Conservation (phyloP, 148 eudicot genomes). For the Camellia japonica region DNA sequence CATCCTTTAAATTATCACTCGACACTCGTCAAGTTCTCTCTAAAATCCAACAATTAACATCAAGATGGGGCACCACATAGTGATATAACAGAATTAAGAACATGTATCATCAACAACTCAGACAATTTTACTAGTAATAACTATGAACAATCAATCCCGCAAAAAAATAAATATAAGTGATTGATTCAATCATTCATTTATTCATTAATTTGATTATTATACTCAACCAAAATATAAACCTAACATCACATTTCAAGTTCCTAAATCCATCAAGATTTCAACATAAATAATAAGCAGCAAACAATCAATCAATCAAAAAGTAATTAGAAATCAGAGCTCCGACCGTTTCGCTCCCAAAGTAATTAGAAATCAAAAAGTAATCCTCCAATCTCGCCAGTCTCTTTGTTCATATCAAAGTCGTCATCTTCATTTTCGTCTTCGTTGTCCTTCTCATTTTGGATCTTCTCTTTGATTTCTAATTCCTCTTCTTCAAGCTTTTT, state of each 20-base stretch:
- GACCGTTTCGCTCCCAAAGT: slow-evolving; percentile 83
- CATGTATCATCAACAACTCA: no score
- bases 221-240: not conserved
- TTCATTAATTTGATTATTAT: no score
- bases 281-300: not conserved
- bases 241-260: not conserved
- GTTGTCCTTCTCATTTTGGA: slow-evolving; percentile 10
- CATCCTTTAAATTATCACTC: no score
- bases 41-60: no score
- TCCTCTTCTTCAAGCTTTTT: slow-evolving; percentile 15
- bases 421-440: slow-evolving; percentile 21
- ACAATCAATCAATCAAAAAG: slow-evolving; percentile 15
- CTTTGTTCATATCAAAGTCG: slow-evolving; percentile 47
- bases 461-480: slow-evolving; percentile 17
- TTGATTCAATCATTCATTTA: no score
- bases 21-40: no score
- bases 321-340: slow-evolving; percentile 67
- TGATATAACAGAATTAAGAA: no score
- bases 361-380: no score
- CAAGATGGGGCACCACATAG: no score
- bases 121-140: no score
- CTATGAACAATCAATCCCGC: no score
- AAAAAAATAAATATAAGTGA: no score
- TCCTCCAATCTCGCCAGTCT: slow-evolving; percentile 91
- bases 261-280: not conserved